These are phyloP conservation scores for Yamadazyma songkhlaensis DNA, from an alignment of 1,139 yeast genomes.

Conservation along the genomic window DNA sequence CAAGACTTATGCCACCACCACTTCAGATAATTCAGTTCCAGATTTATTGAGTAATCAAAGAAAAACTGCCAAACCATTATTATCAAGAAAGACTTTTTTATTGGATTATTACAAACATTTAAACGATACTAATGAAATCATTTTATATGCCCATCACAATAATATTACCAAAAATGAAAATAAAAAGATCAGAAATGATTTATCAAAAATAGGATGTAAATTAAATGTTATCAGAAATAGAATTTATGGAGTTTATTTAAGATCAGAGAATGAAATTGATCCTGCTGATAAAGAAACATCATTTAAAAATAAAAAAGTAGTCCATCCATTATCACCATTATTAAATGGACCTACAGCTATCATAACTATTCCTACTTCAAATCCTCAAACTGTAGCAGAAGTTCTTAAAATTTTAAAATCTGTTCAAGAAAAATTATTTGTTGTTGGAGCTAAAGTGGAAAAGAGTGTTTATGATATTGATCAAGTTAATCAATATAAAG, in stretches of 20 bases:
- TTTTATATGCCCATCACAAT: conserved; percentile 81
- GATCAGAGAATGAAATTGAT: conserved; percentile 65
- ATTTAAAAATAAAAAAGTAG: conserved; percentile 36
- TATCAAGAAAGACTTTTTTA: conserved; percentile 78
- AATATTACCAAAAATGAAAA: conserved; percentile 72
- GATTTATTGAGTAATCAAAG: conserved; percentile 16
- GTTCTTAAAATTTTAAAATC: conserved; percentile 60
- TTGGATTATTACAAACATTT: conserved; percentile 74
- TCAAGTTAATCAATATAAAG: conserved; percentile 62
- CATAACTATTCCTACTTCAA: conserved; percentile 63
- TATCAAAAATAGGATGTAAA: conserved; percentile 62
- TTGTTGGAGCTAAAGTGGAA: conserved; percentile 85
- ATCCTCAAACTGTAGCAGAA: conserved; percentile 64
- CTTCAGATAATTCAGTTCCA: background rate
- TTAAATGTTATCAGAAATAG: conserved; percentile 66
- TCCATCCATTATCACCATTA: conserved; percentile 68
- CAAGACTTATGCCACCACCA: background rate
- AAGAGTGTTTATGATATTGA: conserved; percentile 50
- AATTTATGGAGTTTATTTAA: conserved; percentile 71
- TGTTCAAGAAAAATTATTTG: conserved; percentile 69
- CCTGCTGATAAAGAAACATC: conserved; percentile 69
- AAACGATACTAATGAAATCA: conserved; percentile 63
- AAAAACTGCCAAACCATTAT: conserved; percentile 49
- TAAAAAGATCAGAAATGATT: conserved; percentile 56
- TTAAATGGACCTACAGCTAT: conserved; percentile 85